phyloP scores from a whole-genome alignment of 257 asterid genomes.

The Dorcoceras hygrometricum region DNA sequence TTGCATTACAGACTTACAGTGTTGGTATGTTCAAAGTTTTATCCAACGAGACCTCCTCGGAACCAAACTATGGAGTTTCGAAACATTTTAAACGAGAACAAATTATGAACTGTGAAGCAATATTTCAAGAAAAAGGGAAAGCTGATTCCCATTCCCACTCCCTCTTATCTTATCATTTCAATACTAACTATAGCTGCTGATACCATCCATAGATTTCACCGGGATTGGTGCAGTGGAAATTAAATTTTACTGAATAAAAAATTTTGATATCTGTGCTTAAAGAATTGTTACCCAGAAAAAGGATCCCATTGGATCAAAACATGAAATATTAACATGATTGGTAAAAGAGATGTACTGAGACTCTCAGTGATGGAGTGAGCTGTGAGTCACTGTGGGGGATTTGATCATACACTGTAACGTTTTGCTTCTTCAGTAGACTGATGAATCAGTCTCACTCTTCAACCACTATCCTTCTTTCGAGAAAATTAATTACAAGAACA shows the following conservation, averaged over 20 bases:
- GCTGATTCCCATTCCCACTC: conserved; percentile 23
- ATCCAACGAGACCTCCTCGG: conserved; percentile 21
- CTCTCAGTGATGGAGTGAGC: conserved; percentile 31
- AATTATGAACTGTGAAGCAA: conserved; percentile 27
- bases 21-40: conserved; percentile 9
- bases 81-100: neutral
- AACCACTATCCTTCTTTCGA: neutral
- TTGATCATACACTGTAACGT: conserved; percentile 34
- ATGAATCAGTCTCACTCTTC: neutral
- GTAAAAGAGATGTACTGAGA: conserved; percentile 21
- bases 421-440: conserved; percentile 27
- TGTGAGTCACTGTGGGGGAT: conserved; percentile 35
- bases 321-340: conserved; percentile 8
- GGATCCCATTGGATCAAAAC: conserved; percentile 24
- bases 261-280: conserved; percentile 27
- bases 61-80: too few relatives aligned
- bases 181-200: conserved; percentile 20
- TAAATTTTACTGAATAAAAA: conserved; percentile 25
- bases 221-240: conserved; percentile 31
- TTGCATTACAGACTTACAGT: too few relatives aligned
- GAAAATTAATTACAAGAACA: too few relatives aligned
- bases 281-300: conserved; percentile 22
- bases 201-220: conserved; percentile 8
- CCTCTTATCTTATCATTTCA: conserved; percentile 24
- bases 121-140: conserved; percentile 30